Conservation (phyloP, 139 green algal species). For the Desmodesmus armatus region DNA sequence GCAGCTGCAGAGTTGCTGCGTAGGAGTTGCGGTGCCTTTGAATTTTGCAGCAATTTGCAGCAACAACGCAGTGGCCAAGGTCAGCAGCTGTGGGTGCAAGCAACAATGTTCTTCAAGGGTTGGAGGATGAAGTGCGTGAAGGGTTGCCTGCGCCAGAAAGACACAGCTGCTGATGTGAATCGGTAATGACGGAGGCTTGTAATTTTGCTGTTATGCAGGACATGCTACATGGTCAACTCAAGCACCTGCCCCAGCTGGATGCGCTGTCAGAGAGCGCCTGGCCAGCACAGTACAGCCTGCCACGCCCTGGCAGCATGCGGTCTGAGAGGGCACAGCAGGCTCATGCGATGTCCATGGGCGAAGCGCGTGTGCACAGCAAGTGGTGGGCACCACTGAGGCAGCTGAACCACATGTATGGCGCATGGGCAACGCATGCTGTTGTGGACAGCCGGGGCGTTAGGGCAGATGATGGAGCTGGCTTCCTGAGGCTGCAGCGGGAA, state of each 20-base stretch:
- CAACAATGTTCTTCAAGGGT: too few species aligned
- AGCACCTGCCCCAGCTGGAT: conserved; percentile 39
- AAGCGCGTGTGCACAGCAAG: conserved; percentile 43
- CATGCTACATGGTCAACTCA: conserved; percentile 42
- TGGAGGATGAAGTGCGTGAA: too few species aligned
- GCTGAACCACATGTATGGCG: conserved; percentile 30
- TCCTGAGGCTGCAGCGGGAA: neutral
- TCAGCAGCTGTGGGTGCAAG: too few species aligned
- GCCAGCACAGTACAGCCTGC: conserved; percentile 26
- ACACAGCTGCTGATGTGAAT: too few species aligned
- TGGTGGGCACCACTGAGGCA: conserved; percentile 55
- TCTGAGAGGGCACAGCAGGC: conserved; percentile 32
- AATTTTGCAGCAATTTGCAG: too few species aligned
- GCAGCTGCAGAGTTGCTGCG: neutral
- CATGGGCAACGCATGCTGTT: neutral
- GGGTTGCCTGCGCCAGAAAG: too few species aligned
- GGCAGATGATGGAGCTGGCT: neutral
- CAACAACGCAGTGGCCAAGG: too few species aligned
- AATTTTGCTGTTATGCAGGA: too few species aligned
- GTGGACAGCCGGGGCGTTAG: neutral
- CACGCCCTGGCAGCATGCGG: conserved; percentile 20
- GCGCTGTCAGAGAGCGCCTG: conserved; percentile 18
- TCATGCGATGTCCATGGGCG: conserved; percentile 52
- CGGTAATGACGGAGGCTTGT: too few species aligned
- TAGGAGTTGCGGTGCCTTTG: neutral